Evolutionary conservation across 148 eudicot species (phyloP), one percentile per base, ranked within the genome.

Genomic region (Camellia granthamiana): DNA sequence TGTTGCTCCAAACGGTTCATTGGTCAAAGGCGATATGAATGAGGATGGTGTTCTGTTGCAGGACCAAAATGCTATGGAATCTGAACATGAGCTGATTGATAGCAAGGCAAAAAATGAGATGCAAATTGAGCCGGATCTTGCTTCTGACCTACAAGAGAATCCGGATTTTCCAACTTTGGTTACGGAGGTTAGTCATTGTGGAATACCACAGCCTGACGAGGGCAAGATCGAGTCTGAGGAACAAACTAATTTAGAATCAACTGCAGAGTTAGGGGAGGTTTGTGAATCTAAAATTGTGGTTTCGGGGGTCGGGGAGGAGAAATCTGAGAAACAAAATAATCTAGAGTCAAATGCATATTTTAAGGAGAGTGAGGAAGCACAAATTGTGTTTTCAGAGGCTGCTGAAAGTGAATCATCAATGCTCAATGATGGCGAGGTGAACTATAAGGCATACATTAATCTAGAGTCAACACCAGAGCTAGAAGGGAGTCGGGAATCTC

Each of bases 91-190:
- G 44, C 52, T 44, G 52, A 18, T 47, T 64, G 88, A 78, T 78
- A 61, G 66, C 67, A 74, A 86, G 72, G 78, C 66, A 47, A 86
- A 77, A 63, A 69, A 60, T 73, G 72, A 73, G 84, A 77, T 80
- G 55, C 52, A 63, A 80, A 46, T 18, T 59, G 77, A 69, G 55
- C 76, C 30, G 43, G 70, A 78, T 58, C 51, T 68, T 69, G 46
- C 73, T 81, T 21, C 44, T 67, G 51, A 67, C 19, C 65, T 69
- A 11, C 55, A 44, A 75, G 75, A 65, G 74, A 23, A 43, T 66
- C 79, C 21, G 72, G 74, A 77, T 55, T 54, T 21, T 23, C 30
- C 42, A 8, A 41, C 43, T 56, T 18, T 15, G 38, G 15, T 19
- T 55, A 18, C 9, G 7, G 72, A 72, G n/a, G 76, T 71, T 52